Evolutionary conservation across 768 basidiomycete genomes (phyloP).

Genomic region (Suillus plorans): DNA sequence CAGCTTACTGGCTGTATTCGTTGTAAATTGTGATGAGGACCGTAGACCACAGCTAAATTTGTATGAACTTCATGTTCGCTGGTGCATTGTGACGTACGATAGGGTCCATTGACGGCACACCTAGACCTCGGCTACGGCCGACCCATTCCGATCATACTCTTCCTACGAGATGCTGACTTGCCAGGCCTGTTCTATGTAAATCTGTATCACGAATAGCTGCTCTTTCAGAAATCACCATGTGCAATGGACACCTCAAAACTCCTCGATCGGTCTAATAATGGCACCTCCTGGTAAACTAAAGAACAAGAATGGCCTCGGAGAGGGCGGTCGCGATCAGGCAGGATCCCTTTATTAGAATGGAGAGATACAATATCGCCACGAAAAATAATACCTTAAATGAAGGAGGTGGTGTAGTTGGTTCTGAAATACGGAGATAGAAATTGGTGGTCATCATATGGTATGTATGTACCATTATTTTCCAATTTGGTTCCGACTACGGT

Average conservation of each 20-base stretch:
- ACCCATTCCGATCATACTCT: slow-evolving; percentile 1
- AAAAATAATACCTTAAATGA: background rate
- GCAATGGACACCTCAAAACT: background rate
- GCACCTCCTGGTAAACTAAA: background rate
- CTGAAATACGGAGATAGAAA: background rate
- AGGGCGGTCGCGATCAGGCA: background rate
- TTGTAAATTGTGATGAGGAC: slow-evolving; percentile 30
- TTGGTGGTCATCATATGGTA: background rate
- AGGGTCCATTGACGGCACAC: slow-evolving; percentile 23
- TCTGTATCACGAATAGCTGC: background rate
- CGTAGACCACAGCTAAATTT: slow-evolving; percentile 24
- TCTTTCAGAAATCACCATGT: background rate
- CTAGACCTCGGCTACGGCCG: slow-evolving; percentile 14
- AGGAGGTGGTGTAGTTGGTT: background rate
- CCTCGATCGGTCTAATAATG: background rate
- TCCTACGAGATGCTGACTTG: background rate
- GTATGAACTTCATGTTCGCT: slow-evolving; percentile 18
- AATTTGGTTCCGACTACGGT: too few relatives aligned
- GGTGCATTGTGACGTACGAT: slow-evolving; percentile 26
- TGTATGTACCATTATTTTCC: background rate
- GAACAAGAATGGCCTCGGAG: background rate
- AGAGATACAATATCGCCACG: background rate
- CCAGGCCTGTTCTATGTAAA: background rate
- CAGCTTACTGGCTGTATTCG: slow-evolving; percentile 15
- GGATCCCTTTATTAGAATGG: background rate